A percentile compares a stretch with the other conserved stretches of the same genome.
These are phyloP conservation scores for Dryas drummondii DNA, from an alignment of 306 rosid species.

Conservation along the genomic window DNA sequence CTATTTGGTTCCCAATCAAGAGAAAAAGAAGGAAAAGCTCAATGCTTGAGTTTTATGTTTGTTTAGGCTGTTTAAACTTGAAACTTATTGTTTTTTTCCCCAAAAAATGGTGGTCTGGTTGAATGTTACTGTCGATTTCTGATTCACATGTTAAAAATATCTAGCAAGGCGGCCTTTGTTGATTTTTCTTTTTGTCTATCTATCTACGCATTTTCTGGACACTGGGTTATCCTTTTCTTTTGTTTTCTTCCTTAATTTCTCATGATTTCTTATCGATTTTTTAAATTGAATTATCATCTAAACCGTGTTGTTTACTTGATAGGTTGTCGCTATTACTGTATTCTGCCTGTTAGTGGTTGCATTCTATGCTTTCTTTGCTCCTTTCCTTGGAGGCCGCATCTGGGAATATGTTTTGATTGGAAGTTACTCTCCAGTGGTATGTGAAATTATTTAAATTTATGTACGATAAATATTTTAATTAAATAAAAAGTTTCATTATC, in stretches of 20 bases:
- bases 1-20: background rate
- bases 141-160: too few relatives aligned
- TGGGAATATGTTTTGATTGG: constrained; percentile 74
- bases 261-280: background rate
- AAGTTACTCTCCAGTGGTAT: constrained; percentile 82
- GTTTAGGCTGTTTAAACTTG: background rate
- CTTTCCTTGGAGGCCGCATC: constrained; percentile 80
- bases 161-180: background rate
- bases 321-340: constrained; percentile 92
- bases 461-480: background rate
- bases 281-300: constrained; percentile 19
- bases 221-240: background rate
- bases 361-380: constrained; percentile 89
- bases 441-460: constrained; percentile 25
- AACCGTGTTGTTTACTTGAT: constrained; percentile 37
- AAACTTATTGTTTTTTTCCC: background rate
- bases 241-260: background rate
- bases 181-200: background rate
- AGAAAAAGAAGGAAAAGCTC: background rate
- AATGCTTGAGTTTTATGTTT: background rate
- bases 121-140: too few relatives aligned
- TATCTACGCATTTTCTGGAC: background rate
- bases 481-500: background rate
- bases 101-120: background rate
- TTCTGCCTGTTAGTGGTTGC: constrained; percentile 88